phyloP scores from a whole-genome alignment of 306 rosid genomes.

The Trichosanthes cucumerina region DNA sequence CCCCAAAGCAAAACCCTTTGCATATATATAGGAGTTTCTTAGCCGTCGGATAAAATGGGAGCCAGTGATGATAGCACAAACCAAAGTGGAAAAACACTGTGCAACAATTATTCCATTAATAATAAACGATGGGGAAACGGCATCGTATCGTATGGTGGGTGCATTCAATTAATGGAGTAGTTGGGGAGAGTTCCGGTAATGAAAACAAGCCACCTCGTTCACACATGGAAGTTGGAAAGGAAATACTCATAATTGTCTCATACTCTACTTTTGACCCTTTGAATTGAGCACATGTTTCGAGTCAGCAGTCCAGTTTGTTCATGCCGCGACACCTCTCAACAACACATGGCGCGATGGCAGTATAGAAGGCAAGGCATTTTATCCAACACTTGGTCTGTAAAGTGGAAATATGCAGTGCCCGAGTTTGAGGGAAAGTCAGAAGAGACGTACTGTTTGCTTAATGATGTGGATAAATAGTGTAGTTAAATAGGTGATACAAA shows the following conservation, averaged over 20 bases:
- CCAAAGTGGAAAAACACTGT: background rate
- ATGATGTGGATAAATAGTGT: background rate
- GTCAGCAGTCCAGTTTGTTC: background rate
- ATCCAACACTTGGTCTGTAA: background rate
- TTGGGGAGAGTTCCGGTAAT: background rate
- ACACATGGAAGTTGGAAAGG: background rate
- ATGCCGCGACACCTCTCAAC: background rate
- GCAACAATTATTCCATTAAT: background rate
- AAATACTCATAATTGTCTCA: background rate
- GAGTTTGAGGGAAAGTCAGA: background rate
- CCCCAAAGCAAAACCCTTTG: background rate
- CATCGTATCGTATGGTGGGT: background rate
- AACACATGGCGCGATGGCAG: background rate
- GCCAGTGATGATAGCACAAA: conserved; percentile 1
- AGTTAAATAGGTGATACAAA: background rate
- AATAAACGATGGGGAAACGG: background rate
- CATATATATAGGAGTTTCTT: background rate
- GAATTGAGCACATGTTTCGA: background rate
- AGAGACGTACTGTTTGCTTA: background rate
- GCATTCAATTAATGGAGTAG: conserved; percentile 1
- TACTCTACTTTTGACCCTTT: background rate
- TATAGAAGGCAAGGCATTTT: background rate
- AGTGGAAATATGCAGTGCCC: background rate
- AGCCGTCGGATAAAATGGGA: conserved; percentile 1
- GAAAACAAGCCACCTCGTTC: background rate